Evolutionary conservation across 2,329 filamentous ascomycete genomes (phyloP), one percentile per base, ranked within the genome.

Genomic region (Colletotrichum endophyticum): DNA sequence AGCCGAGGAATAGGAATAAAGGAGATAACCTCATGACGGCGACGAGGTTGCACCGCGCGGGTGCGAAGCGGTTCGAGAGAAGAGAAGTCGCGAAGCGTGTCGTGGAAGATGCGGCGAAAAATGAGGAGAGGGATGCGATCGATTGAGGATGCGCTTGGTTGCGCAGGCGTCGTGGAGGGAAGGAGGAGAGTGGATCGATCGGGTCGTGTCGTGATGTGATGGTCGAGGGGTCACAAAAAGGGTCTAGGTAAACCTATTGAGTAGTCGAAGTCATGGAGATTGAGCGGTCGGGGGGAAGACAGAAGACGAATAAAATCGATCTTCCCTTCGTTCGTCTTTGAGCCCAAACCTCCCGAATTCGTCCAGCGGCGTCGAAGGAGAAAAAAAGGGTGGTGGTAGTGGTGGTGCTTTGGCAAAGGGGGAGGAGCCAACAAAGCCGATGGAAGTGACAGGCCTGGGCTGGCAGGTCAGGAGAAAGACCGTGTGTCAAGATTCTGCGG

Each of bases 1-100:
- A 85, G 83, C 88, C 86, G 75, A 91, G 83, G 68, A 91, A 82
- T 79, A 90, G 83, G 76, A 89, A 82, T 70, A 88, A 80, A 68
- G 84, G 84, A 71, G 83, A 82, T 78, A 88, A 83, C 84, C 86
- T 86, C 88, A 89, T 89, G 82, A n/a, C 76, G 80, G 79, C 77
- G 71, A 63, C 30, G 72, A 76, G 68, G 61, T 39, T 66, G 66
- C 75, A 77, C 72, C 75, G 39, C 70, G 44, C 39, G 30, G 70
- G 64, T 70, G 74, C 74, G 36, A 70, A 59, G 59, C 27, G 19
- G 19, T 59, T 44, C 28, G 19, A 22, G 34, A 61, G 13, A 32
- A 28, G n/a, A 59, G 25, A 22, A 44, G 59, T 63, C 27, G 61
- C 22, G 25, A 61, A 32, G 39, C n/a, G 71, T 62, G 28, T 62